Base-by-base conservation (phyloP, 2,329 filamentous ascomycete species). In the Beauveria caledonica region DNA sequence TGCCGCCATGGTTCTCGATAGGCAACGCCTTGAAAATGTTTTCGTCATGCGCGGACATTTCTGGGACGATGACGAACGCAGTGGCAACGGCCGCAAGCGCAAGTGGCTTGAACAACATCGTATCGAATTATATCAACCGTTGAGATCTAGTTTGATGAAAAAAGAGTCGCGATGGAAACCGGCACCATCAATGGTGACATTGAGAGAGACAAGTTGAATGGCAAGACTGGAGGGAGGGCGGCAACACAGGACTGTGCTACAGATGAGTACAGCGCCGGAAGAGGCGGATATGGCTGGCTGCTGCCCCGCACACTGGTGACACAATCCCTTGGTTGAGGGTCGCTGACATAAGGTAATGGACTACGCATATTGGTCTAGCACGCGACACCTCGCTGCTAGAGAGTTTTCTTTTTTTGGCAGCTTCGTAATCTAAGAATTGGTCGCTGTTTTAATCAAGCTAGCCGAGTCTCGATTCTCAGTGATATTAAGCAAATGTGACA, bases 31-130 rank as follows among this genome's bases (percentile, higher is more conserved):
- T 74, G 70, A 78, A 72, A 65, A 77, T 68, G 44, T 74, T 72
- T 61, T 73, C 70, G 58, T 80, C 76, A 57, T 74, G 70, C 21
- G 73, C 69, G 62, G 75, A 74, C 60, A 78, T 69, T 66, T 78
- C 73, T 61, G 84, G 80, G 39, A 83, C 77, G 58, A 87, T 66
- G 62, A 86, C 74, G 67, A 86, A 78, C 61, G 82, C 80, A 27
- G 71, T 67, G 40, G 72, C 69, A 46, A 71, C 62, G 27, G 72
- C 72, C 61, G 70, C 73, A 23, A 75, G 62, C 52, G 66, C 65
- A 44, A 75, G 68, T 46, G 65, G 67, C 63, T 67, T 69, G 50
- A 73, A 63, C 57, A 73, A 66, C 73, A 75, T 74, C 2, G 21
- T 60, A 8, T 54, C 3, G 27, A 23, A 8, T 40, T 45, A 46